Evolutionary conservation across 371 early-diverging fungal genomes (phyloP).

Genomic region (Thermomucor indicae-seudaticae): DNA sequence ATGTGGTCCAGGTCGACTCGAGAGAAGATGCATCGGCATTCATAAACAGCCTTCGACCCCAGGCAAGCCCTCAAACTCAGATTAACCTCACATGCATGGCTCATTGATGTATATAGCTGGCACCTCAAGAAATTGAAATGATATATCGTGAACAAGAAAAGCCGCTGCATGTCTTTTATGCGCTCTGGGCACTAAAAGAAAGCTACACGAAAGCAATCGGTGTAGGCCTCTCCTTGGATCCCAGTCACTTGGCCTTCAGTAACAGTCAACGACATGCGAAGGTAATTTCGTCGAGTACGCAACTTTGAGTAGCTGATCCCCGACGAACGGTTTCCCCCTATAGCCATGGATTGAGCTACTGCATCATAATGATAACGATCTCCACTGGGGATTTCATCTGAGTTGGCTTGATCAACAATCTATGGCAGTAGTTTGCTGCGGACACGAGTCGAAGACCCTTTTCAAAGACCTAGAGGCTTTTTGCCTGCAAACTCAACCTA

Average conservation of each 20-base stretch:
- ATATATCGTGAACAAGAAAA: slow-evolving; percentile 14
- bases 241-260: slow-evolving; percentile 34
- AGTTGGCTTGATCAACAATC: slow-evolving; percentile 19
- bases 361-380: slow-evolving; percentile 2
- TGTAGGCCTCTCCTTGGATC: slow-evolving; percentile 48
- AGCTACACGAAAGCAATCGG: slow-evolving; percentile 61
- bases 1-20: slow-evolving; percentile 39
- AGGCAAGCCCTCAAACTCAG: slow-evolving; percentile 18
- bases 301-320: background rate
- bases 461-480: background rate
- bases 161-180: slow-evolving; percentile 39
- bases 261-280: background rate
- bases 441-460: background rate
- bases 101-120: slow-evolving; percentile 18
- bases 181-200: slow-evolving; percentile 61
- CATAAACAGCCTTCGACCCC: slow-evolving; percentile 27
- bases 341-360: no score
- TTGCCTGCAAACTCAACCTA: background rate
- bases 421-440: slow-evolving; percentile 18
- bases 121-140: slow-evolving; percentile 22
- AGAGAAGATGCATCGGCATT: slow-evolving; percentile 25
- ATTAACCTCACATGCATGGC: background rate
- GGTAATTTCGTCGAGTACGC: background rate
- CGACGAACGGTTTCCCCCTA: slow-evolving; percentile 8
- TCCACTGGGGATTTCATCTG: slow-evolving; percentile 17